These are phyloP conservation scores for Oryza officinalis DNA, from an alignment of 176 grass and related monocot species.

Conservation along the genomic window DNA sequence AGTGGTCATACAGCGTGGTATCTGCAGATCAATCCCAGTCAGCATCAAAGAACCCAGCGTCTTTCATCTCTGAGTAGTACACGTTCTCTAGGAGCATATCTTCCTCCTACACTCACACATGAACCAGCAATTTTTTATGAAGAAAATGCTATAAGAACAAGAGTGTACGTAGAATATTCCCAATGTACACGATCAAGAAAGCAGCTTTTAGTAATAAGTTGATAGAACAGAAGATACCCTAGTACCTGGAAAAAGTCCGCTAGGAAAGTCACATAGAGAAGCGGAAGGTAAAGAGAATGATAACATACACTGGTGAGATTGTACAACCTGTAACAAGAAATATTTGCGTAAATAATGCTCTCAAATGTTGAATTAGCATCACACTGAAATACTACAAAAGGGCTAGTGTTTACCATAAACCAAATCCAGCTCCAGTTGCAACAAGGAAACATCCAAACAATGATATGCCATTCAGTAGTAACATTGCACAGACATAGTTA, in stretches of 20 bases:
- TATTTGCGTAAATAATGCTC: slow-evolving; percentile 22
- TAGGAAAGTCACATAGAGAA: slow-evolving; percentile 88
- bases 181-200: background rate
- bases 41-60: slow-evolving; percentile 96
- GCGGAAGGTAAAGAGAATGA: slow-evolving; percentile 95
- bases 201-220: background rate
- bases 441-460: slow-evolving; percentile 82
- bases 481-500: slow-evolving; percentile 85
- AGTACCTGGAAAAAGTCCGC: slow-evolving; percentile 98
- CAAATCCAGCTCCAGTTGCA: slow-evolving; percentile 81
- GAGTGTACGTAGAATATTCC: background rate
- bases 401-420: slow-evolving; percentile 65
- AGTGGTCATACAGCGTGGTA: slow-evolving; percentile 27
- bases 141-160: slow-evolving; percentile 32
- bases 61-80: slow-evolving; percentile 99
- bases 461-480: slow-evolving; percentile 73
- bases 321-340: slow-evolving; percentile 62
- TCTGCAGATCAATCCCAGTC: slow-evolving; percentile 77
- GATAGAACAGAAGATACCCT: slow-evolving; percentile 46
- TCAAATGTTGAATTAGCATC: slow-evolving; percentile 35
- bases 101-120: slow-evolving; percentile 69
- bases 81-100: slow-evolving; percentile 93
- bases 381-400: background rate
- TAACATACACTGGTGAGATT: slow-evolving; percentile 84
- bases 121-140: background rate